Base-by-base conservation (phyloP, 257 asterid genomes). In the Solanum lycopersicoides region DNA sequence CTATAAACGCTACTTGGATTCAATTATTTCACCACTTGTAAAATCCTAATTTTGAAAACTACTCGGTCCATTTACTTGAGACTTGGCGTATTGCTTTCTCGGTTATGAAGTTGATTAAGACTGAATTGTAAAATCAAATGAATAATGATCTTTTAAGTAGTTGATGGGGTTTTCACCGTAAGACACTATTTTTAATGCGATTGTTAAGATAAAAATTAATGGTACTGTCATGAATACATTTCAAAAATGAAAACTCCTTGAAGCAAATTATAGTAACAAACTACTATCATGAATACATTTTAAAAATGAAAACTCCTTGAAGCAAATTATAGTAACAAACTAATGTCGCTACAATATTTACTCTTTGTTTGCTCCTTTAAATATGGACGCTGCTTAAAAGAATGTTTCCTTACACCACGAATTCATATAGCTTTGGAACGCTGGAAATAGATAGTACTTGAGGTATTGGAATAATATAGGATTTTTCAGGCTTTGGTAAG, bases 371-470 rank as follows among this genome's bases (percentile, higher is more conserved):
- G 12, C 25, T 73, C 82, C 30, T 73, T 73, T 21, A 37, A 73
- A 20, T 37, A 37, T 37, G 9, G 3, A 73, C 50, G 0, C 15
- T 6, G 16, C 45, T 12, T 35, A 35, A 1, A 6, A 72, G 16
- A 71, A 72, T 8, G 20, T 1, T 72, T 72, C 50, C 7, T n/a
- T 37, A 73, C 3, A 4, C 16, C 30, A 35, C 30, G 21, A 10
- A 73, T 37, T 37, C 82, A 37, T 37, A 20, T 37, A 73, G 90
- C 72, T 89, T 88, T 14, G 90, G 92, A 63, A 89, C 47, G 83
- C 32, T 14, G 92, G 90, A 12, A 88, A 86, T 83, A 42, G 12
- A 41, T 45, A 84, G 84, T 5, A 83, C 8, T 25, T 88, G 82
- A 23, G 86, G 87, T 32, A 82, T 89, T 45, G 87, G 88, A 9